A percentile compares a stretch with the other conserved stretches of the same genome.
Evolutionary conservation across 352 stramenopile species (phyloP).

Genomic region (Phytophthora tentaculata): DNA sequence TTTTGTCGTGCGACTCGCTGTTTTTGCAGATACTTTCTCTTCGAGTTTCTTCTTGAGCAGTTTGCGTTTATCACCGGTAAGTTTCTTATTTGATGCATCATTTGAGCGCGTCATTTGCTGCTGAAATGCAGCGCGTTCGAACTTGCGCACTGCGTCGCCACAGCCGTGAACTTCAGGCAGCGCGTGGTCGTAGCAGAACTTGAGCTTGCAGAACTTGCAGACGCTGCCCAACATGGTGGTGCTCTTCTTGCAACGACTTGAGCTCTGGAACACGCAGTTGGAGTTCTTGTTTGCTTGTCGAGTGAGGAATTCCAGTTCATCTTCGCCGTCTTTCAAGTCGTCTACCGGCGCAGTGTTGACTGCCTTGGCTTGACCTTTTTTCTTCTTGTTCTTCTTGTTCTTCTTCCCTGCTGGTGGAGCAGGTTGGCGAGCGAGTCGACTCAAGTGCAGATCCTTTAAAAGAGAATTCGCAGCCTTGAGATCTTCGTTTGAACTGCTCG

Average conservation of each 20-base stretch:
- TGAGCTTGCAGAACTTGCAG: constrained; percentile 86
- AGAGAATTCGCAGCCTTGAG: constrained; percentile 44
- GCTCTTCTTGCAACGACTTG: constrained; percentile 64
- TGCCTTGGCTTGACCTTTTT: constrained; percentile 40
- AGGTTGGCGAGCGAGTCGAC: constrained; percentile 57
- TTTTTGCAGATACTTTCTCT: constrained; percentile 62
- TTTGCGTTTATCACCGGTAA: constrained; percentile 64
- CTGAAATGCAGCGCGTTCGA: constrained; percentile 64
- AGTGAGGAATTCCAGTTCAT: constrained; percentile 80
- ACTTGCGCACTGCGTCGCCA: constrained; percentile 63
- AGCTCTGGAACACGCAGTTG: constrained; percentile 59
- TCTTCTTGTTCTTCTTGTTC: constrained; percentile 60
- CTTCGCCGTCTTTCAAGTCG: constrained; percentile 49
- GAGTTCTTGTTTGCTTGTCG: constrained; percentile 58
- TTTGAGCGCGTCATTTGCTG: constrained; percentile 33
- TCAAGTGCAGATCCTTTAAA: constrained; percentile 71
- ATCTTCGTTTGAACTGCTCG: constrained; percentile 10
- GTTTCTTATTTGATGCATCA: constrained; percentile 36
- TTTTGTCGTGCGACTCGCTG: constrained; percentile 52
- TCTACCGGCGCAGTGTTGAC: constrained; percentile 38
- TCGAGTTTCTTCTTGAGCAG: constrained; percentile 78
- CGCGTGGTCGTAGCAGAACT: constrained; percentile 85
- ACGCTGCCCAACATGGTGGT: constrained; percentile 64
- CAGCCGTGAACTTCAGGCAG: constrained; percentile 84
- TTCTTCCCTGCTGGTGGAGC: constrained; percentile 43